phyloP scores from a whole-genome alignment of 208 protist species.

The Leishmania guyanensis region DNA sequence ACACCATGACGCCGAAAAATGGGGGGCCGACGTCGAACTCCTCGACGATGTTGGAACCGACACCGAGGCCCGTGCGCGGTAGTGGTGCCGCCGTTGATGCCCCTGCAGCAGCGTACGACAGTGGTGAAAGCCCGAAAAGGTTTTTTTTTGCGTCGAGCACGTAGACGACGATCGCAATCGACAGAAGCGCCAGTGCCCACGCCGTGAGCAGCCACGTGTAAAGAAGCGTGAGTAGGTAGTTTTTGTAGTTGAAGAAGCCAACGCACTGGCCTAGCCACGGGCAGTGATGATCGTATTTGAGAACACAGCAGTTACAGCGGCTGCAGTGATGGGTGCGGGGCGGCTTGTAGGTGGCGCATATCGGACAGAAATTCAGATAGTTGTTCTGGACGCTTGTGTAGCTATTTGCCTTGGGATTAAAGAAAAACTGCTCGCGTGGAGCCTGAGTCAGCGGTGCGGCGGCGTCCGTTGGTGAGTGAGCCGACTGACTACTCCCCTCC shows the following conservation, averaged over 20 bases:
- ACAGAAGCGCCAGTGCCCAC: conserved; percentile 64
- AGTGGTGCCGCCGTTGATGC: not conserved
- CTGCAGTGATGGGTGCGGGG: conserved; percentile 90
- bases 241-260: conserved; percentile 94
- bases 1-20: conserved; percentile 81
- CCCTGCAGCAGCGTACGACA: not conserved
- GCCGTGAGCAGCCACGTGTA: conserved; percentile 78
- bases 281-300: conserved; percentile 95
- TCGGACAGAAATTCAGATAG: conserved; percentile 74
- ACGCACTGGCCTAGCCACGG: conserved; percentile 93
- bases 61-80: conserved; percentile 26
- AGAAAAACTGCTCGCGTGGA: conserved; percentile 55
- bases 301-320: conserved; percentile 83
- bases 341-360: conserved; percentile 88
- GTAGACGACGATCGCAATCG: conserved; percentile 40
- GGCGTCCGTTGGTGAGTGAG: not conserved
- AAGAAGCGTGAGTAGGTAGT: conserved; percentile 81
- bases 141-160: conserved; percentile 8
- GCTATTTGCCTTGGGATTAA: conserved; percentile 52
- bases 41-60: conserved; percentile 35
- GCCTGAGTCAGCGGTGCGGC: not conserved
- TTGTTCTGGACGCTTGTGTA: conserved; percentile 70
- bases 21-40: conserved; percentile 70
- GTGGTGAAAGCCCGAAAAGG: not conserved
- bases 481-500: not conserved